Evolutionary conservation across 352 stramenopile species (phyloP), one percentile per base, ranked within the genome.

Genomic region (Phytophthora aleatoria): DNA sequence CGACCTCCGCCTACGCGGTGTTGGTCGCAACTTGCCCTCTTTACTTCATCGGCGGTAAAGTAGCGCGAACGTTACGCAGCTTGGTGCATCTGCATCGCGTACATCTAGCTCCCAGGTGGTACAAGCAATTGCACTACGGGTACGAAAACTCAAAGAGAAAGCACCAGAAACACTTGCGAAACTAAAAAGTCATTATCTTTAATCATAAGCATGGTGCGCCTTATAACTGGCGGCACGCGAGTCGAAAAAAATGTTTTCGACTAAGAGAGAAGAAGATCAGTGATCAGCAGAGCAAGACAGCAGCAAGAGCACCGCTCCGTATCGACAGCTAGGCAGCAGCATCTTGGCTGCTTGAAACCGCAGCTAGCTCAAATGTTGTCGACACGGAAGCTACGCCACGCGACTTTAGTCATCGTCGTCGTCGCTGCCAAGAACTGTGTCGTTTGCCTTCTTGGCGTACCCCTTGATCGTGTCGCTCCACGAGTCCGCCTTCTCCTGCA

Each of bases 401-500:
- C 12, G 35, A 6, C 10, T 41, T 41, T 41, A 48, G 5, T 76
- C 16, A 27, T 76, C 69, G n/a, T 54, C 53, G 27, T 76, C 67
- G 24, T 54, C 56, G 27, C 26, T 36, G 27, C 41, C 15, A 44
- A 59, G 62, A 24, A 69, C 57, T 10, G 67, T 64, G 28, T 70
- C 49, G 9, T 77, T 53, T 26, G 50, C 48, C 74, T 79, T 83
- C 31, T 72, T 72, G 43, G 73, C 76, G 44, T 80, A 57, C 0
- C 77, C 66, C 27, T 79, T 71, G 7, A 73, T 64, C 47, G 69
- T 73, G 15, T 66, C 72, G 31, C 71, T 69, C 47, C 61, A 69
- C 27, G 74, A 63, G 15, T 85, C 76, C 12, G 73, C 69, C 20
- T 63, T 74, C 31, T 80, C 67, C 28, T 73, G 61, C 47, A 82